These are phyloP conservation scores for Podospora didyma DNA, from an alignment of 495 filamentous ascomycete genomes.

Conservation along the genomic window DNA sequence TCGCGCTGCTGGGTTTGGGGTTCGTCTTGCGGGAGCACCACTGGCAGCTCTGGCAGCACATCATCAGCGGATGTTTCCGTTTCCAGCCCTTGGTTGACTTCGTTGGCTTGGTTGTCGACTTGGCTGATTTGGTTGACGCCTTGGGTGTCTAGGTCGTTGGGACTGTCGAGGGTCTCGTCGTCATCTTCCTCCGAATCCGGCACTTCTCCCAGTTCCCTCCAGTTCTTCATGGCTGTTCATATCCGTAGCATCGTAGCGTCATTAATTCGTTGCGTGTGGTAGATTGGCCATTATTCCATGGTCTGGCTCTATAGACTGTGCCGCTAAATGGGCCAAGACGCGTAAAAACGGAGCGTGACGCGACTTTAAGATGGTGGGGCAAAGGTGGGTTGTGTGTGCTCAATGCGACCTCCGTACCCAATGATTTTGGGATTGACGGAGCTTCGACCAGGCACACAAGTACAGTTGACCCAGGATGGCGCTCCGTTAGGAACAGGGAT, in stretches of 20 bases:
- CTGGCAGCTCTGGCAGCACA: not conserved
- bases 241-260: constrained; percentile 17
- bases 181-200: constrained; percentile 58
- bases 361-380: constrained; percentile 25
- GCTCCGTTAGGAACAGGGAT: not conserved
- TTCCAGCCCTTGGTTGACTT: not conserved
- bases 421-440: not conserved
- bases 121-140: not conserved
- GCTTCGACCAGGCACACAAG: no score
- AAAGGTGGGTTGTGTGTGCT: no score
- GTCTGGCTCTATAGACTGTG: not conserved
- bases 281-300: not conserved
- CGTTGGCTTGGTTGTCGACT: not conserved
- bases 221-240: constrained; percentile 46
- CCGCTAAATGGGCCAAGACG: constrained; percentile 10
- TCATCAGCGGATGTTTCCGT: not conserved
- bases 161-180: constrained; percentile 45
- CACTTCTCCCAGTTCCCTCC: constrained; percentile 56
- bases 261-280: no score
- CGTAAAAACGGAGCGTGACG: constrained; percentile 17
- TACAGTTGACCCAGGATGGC: no score
- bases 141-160: constrained; percentile 26
- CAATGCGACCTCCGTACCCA: not conserved
- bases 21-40: not conserved
- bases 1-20: constrained; percentile 6